Percentiles rank a stretch among this genome's conserved stretches.
Evolutionary conservation across 2,329 filamentous ascomycete species (phyloP).

Genomic region (Teratosphaeriaceae sp.): DNA sequence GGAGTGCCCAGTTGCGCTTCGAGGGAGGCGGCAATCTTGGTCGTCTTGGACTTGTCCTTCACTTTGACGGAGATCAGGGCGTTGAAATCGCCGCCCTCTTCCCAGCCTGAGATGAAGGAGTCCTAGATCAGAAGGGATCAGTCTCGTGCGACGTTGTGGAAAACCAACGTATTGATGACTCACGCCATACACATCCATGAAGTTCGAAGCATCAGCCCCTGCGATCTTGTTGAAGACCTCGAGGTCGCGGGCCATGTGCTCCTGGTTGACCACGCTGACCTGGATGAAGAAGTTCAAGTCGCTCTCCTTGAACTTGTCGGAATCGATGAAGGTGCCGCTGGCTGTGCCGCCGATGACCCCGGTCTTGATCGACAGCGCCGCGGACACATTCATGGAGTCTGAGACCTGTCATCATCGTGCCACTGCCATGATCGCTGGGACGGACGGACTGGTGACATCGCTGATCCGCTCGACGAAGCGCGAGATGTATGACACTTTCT

Average conservation of each 20-base stretch:
- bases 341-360: not conserved
- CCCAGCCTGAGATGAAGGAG: too few species aligned
- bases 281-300: constrained; percentile 1
- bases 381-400: not conserved
- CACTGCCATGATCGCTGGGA: too few species aligned
- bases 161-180: not conserved
- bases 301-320: not conserved
- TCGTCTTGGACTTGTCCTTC: too few species aligned
- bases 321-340: not conserved
- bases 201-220: not conserved
- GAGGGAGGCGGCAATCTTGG: too few species aligned
- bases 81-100: too few species aligned
- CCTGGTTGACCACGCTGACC: not conserved
- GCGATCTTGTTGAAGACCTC: not conserved
- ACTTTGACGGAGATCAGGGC: too few species aligned
- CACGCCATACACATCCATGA: not conserved
- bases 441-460: not conserved
- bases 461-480: not conserved
- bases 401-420: too few species aligned
- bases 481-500: not conserved
- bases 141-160: not conserved
- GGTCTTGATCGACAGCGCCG: not conserved
- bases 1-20: too few species aligned
- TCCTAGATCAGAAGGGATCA: too few species aligned
- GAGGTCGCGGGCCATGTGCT: not conserved